Evolutionary conservation across 352 stramenopile species (phyloP), one percentile per base, ranked within the genome.

Genomic region (Phytophthora hibernalis): DNA sequence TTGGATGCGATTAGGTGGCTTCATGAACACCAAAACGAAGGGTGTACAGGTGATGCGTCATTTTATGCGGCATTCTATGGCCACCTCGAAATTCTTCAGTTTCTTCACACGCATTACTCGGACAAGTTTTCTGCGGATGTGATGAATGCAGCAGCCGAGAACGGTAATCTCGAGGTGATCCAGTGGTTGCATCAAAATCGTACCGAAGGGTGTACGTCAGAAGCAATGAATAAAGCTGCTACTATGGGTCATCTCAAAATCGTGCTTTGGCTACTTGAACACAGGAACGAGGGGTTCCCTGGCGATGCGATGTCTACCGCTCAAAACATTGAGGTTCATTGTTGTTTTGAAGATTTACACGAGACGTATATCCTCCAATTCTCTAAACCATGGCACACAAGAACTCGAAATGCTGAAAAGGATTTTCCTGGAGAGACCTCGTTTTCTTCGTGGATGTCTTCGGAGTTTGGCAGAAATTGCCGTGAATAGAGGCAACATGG

Each of bases 71-170:
- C 24, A n/a, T n/a, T n/a, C n/a, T n/a, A 22, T 53, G n/a, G n/a
- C n/a, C 45, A 53, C 24, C 45, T 53, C 5, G 45, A 38, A 1
- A 13, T 53, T 22, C 45, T 53, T 6, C 13, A 53, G 45, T 53
- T 53, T 38, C 45, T 53, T 7, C 45, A 53, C 24, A 22, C 22
- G 15, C 13, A 53, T 21, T 53, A 53, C 45, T 21, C 20, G 1
- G n/a, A 44, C 9, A 44, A 9, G 18, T 56, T 56, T 44, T 30
- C 18, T 11, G 5, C 8, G 3, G 10, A 21, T 38, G 30, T 37
- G 47, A 54, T 37, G 28, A n/a, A 42, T 42, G 28, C 6, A 30
- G 28, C 28, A 30, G 18, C 30, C 26, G 7, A 55, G 1, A n/a
- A n/a, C n/a, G n/a, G n/a, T n/a, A n/a, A n/a, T n/a, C n/a, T n/a